Evolutionary conservation across 2,329 filamentous ascomycete species (phyloP).

Genomic region (Alternaria hordeiaustralica): DNA sequence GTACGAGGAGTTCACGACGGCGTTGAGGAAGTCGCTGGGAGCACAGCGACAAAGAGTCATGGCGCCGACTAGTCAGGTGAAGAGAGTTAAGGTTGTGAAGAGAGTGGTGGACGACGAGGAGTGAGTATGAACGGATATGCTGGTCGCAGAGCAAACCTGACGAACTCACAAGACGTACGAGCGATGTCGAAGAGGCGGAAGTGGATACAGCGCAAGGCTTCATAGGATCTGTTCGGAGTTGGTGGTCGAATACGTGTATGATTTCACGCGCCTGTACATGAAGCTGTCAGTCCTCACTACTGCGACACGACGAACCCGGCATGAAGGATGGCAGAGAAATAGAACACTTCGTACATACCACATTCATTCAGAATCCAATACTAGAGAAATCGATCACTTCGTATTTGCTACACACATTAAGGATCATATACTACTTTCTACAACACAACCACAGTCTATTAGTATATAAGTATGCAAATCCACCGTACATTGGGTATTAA

Average conservation of each 20-base stretch:
- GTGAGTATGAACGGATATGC: background rate
- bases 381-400: background rate
- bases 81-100: slow-evolving; percentile 3
- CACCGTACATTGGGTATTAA: background rate
- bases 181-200: background rate
- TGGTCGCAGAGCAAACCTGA: background rate
- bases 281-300: background rate
- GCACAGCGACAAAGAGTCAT: slow-evolving; percentile 27
- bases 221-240: background rate
- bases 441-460: background rate
- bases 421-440: background rate
- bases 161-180: background rate
- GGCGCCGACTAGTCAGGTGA: background rate
- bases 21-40: slow-evolving; percentile 27
- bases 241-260: background rate
- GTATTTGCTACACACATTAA: background rate
- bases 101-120: background rate
- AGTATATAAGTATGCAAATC: background rate
- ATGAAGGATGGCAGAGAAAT: background rate
- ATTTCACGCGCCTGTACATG: background rate
- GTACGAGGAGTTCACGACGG: slow-evolving; percentile 18
- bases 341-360: background rate
- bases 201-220: background rate
- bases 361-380: background rate
- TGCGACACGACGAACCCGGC: background rate